A percentile compares a stretch with the other conserved stretches of the same genome.
phyloP scores from a whole-genome alignment of 2,329 filamentous ascomycete genomes.

The Atkinsonella texensis region DNA sequence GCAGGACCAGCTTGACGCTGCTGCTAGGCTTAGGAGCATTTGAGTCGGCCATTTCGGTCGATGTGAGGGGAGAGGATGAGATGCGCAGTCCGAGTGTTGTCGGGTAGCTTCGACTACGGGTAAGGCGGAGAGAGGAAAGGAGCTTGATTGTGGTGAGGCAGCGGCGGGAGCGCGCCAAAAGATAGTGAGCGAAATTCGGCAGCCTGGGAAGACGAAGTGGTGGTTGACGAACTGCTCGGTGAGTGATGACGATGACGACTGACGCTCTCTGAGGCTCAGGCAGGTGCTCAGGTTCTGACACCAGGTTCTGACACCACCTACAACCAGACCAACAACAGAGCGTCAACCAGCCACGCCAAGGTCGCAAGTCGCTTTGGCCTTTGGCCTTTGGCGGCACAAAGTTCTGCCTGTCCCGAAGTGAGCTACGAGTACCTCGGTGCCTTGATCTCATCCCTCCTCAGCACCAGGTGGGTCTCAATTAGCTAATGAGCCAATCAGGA shows the following conservation, averaged over 20 bases:
- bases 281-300: too few relatives aligned
- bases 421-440: too few relatives aligned
- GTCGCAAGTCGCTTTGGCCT: too few relatives aligned
- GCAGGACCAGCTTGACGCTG: conserved; percentile 97
- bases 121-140: neutral
- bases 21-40: conserved; percentile 86
- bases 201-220: neutral
- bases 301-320: too few relatives aligned
- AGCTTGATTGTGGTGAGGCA: neutral
- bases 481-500: too few relatives aligned
- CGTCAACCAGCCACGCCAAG: neutral
- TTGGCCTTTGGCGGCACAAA: neutral
- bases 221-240: neutral
- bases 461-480: too few relatives aligned
- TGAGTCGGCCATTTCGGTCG: conserved; percentile 31
- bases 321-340: neutral
- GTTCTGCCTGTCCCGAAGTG: conserved; percentile 4
- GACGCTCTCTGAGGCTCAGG: neutral
- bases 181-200: neutral
- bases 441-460: too few relatives aligned
- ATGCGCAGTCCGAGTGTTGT: neutral
- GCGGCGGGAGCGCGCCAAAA: neutral
- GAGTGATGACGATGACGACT: neutral
- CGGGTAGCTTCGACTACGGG: neutral
- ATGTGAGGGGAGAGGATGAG: neutral